phyloP scores from a whole-genome alignment of 441 rosid species.

The Macaranga tanarius region DNA sequence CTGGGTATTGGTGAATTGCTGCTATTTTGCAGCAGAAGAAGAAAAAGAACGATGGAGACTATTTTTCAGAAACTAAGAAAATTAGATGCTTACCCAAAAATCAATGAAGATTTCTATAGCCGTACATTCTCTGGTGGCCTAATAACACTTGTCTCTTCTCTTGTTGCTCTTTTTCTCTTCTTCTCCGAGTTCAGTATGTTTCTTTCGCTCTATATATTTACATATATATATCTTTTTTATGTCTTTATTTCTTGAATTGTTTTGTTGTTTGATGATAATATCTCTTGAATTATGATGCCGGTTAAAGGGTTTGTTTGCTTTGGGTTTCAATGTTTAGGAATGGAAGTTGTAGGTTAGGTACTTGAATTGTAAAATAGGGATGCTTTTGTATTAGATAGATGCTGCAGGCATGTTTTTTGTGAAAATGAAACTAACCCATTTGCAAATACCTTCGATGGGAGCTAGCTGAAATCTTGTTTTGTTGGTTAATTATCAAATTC shows the following conservation, averaged over 20 bases:
- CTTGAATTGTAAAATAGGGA: not conserved
- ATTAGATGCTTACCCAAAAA: conserved; percentile 89
- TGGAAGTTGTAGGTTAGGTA: not conserved
- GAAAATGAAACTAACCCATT: not conserved
- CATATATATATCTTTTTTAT: not conserved
- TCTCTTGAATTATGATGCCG: not conserved
- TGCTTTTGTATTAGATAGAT: not conserved
- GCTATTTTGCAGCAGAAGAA: not conserved
- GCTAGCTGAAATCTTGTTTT: not conserved
- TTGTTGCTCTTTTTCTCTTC: conserved; percentile 84
- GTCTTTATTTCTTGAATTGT: not conserved
- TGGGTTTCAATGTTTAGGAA: not conserved
- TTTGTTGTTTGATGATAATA: not conserved
- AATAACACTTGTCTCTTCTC: conserved; percentile 74
- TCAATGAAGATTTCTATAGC: conserved; percentile 93
- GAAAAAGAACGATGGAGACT: conserved; percentile 43
- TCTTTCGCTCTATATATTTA: not conserved
- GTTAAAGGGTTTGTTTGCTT: not conserved
- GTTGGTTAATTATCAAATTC: not conserved
- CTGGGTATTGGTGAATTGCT: conserved; percentile 10
- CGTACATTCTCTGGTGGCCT: conserved; percentile 92
- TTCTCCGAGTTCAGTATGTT: conserved; percentile 84
- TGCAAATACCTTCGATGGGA: not conserved
- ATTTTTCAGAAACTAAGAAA: conserved; percentile 61
- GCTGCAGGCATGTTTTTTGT: not conserved